phyloP scores from a whole-genome alignment of 2,329 filamentous ascomycete species.

The Aspergillus sp. region DNA sequence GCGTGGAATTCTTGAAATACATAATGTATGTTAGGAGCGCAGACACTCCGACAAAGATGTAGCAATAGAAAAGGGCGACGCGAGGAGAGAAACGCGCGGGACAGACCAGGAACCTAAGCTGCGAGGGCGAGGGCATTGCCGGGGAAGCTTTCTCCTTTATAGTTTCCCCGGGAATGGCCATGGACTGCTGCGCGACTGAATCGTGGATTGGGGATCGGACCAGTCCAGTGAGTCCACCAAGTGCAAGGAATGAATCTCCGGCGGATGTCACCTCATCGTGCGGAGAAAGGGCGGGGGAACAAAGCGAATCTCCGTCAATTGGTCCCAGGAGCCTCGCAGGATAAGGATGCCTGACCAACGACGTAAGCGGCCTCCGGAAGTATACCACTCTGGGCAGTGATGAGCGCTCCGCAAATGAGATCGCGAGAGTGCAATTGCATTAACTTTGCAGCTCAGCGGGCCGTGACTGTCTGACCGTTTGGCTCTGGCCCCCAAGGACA shows the following conservation, averaged over 20 bases:
- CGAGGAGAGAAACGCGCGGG: conserved; percentile 30
- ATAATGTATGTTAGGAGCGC: conserved; percentile 33
- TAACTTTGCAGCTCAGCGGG: no score
- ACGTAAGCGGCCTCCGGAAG: conserved; percentile 16
- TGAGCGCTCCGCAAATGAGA: not conserved
- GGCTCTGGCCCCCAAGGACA: no score
- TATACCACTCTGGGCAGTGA: not conserved
- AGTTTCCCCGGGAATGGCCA: conserved; percentile 5
- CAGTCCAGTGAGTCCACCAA: not conserved
- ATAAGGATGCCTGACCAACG: conserved; percentile 16
- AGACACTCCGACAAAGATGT: conserved; percentile 30
- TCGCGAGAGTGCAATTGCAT: not conserved
- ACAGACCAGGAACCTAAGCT: conserved; percentile 27
- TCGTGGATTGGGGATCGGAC: not conserved
- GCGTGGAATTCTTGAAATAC: conserved; percentile 36
- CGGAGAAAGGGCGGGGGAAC: conserved; percentile 14
- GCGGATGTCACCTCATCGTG: conserved; percentile 19
- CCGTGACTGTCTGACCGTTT: no score
- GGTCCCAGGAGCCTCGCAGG: conserved; percentile 12
- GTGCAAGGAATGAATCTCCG: not conserved
- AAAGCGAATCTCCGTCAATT: conserved; percentile 18
- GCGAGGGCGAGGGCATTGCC: conserved; percentile 15
- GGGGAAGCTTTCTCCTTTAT: conserved; percentile 14
- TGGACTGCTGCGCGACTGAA: not conserved
- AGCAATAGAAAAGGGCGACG: conserved; percentile 28